Conservation (phyloP, 177 flowering plant species). For the Vitis hybrid region DNA sequence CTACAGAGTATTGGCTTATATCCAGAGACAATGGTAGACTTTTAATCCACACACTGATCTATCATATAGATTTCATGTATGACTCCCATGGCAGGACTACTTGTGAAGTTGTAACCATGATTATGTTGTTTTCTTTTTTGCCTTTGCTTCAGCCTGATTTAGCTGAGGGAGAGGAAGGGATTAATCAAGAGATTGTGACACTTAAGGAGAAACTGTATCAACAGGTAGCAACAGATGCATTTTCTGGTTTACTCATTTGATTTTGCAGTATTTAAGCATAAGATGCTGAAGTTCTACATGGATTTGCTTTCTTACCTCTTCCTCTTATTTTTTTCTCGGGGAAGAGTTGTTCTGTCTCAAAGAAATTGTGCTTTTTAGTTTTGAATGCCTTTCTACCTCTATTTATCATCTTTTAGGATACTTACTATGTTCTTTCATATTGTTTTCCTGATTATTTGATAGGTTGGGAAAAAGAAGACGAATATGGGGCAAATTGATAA, state of each 20-base stretch:
- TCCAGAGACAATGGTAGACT: slow-evolving; percentile 33
- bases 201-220: slow-evolving; percentile 27
- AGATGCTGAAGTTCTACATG: neutral
- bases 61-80: neutral
- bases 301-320: neutral
- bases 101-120: neutral
- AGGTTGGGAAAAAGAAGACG: slow-evolving; percentile 25
- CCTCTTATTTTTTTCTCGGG: neutral
- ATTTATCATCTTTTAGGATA: neutral
- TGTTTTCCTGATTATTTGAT: slow-evolving; percentile 1
- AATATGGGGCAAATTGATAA: slow-evolving; percentile 23
- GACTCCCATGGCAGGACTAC: neutral
- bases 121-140: neutral
- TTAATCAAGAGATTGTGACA: slow-evolving; percentile 28
- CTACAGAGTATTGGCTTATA: slow-evolving; percentile 32
- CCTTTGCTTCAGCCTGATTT: slow-evolving; percentile 37
- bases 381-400: neutral
- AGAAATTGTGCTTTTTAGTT: neutral
- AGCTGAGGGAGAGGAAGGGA: slow-evolving; percentile 34
- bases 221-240: slow-evolving; percentile 22
- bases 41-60: neutral
- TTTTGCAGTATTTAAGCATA: neutral
- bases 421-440: neutral
- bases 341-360: neutral
- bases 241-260: neutral